Evolutionary conservation across 202 grass and related monocot species (phyloP).

Genomic region (Musa balbisiana): DNA sequence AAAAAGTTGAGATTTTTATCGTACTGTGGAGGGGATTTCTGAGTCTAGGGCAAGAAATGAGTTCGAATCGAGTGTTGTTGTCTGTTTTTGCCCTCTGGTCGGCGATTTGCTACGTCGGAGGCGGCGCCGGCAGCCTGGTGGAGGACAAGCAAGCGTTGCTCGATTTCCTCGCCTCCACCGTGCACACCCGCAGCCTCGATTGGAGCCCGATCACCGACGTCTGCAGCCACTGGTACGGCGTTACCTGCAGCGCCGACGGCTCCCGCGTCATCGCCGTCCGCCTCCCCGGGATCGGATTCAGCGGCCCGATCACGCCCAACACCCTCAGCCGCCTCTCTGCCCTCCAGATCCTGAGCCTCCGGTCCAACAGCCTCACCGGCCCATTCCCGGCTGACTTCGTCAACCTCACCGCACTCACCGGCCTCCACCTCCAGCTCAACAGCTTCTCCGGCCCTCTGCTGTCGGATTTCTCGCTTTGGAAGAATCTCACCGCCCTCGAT

Average conservation of each 20-base stretch:
- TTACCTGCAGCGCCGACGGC: conserved; percentile 30
- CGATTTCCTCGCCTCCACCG: conserved; percentile 36
- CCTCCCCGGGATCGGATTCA: conserved; percentile 51
- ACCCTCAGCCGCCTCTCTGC: conserved; percentile 25
- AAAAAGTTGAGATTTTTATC: not conserved
- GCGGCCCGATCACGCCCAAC: conserved; percentile 17
- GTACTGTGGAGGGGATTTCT: not conserved
- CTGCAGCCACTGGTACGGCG: conserved; percentile 42
- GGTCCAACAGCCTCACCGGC: conserved; percentile 53
- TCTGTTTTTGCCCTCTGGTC: not conserved
- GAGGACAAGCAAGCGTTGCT: conserved; percentile 59
- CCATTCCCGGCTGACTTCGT: conserved; percentile 19
- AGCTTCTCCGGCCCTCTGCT: conserved; percentile 54
- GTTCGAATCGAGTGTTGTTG: not conserved
- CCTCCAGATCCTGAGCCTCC: conserved; percentile 73
- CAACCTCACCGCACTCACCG: conserved; percentile 37
- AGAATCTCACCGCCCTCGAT: conserved; percentile 49
- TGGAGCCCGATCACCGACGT: conserved; percentile 28
- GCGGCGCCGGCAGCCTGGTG: conserved; percentile 30
- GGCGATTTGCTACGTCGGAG: conserved; percentile 14
- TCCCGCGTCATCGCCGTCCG: conserved; percentile 51
- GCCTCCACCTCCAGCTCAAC: conserved; percentile 79
- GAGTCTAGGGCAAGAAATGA: not conserved
- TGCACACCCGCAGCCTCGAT: conserved; percentile 6
- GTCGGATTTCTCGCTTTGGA: not conserved